Conservation (phyloP, 2,329 filamentous ascomycete species). For the Penicillium frequentans region DNA sequence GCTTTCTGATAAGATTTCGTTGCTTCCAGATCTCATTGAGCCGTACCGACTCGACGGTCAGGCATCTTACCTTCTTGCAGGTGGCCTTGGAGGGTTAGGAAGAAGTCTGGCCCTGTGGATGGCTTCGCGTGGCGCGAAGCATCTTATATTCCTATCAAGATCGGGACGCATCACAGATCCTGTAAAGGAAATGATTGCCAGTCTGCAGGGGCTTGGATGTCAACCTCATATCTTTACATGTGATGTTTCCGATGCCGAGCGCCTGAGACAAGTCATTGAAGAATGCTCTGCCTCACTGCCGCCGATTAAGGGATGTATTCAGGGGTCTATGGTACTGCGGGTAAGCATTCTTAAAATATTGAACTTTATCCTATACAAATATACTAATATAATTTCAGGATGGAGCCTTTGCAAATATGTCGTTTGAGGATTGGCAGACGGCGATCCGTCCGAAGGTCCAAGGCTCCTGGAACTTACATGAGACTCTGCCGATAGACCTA, state of each 20-base stretch:
- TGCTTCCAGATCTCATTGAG: neutral
- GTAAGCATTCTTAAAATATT: conserved; percentile 7
- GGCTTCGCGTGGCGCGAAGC: conserved; percentile 18
- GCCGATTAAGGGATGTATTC: conserved; percentile 26
- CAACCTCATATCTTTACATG: conserved; percentile 15
- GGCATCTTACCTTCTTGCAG: conserved; percentile 23
- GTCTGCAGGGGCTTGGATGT: conserved; percentile 13
- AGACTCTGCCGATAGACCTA: conserved; percentile 28
- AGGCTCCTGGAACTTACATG: conserved; percentile 39
- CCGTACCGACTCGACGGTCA: conserved; percentile 14
- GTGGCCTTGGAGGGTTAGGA: conserved; percentile 24
- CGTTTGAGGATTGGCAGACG: conserved; percentile 37
- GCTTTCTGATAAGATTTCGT: conserved; percentile 3
- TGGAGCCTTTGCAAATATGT: conserved; percentile 30
- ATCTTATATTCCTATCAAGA: conserved; percentile 22
- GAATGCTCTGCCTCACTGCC: conserved; percentile 7
- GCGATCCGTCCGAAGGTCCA: conserved; percentile 43
- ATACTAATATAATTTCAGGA: conserved; percentile 9
- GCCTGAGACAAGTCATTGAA: conserved; percentile 4
- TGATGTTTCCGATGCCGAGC: conserved; percentile 13
- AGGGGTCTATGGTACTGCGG: conserved; percentile 23
- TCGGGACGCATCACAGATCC: conserved; percentile 8
- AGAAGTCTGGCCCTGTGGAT: conserved; percentile 25
- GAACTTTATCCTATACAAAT: neutral
- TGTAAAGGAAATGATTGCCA: conserved; percentile 8